Base-by-base conservation (phyloP, 306 rosid genomes). In the Ceratonia siliqua region DNA sequence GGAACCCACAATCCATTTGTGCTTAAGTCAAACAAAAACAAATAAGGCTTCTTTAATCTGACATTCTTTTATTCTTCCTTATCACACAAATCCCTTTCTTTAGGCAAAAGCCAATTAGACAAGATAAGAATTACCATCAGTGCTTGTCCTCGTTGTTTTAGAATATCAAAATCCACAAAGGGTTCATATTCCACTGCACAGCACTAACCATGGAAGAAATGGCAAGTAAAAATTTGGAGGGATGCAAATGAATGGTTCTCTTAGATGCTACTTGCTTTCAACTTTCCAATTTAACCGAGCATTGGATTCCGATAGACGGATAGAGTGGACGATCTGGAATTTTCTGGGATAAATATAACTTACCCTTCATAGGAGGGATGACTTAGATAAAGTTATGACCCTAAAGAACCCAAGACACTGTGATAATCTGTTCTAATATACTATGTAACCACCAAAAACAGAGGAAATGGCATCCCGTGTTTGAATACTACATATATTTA, bases 271-370 rank as follows among this genome's bases (percentile, higher is more conserved):
- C 71, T 76, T 80, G 65, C 82, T 41, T 76, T 80, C 57, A 63
- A 39, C 72, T 73, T 76, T 68, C 25, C 73, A 66, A 53, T 46
- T 53, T 62, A 62, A 61, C n/a, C n/a, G 33, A 83, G 83, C 84
- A 75, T 85, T 61, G 82, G 86, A 85, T 85, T 85, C 86, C 75
- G 18, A 36, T 52, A 28, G 70, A n/a, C n/a, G n/a, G n/a, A n/a
- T n/a, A 75, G 38, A 28, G 75, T 73, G 70, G 74, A 72, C 24
- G 48, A 56, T 79, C 49, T 35, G 70, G 84, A 76, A 68, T 78
- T 57, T 77, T 77, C 62, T 53, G 20, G 57, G 45, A 76, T 81
- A 63, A 53, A 56, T 66, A 50, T 76, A 50, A 76, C 52, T 73
- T 71, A 15, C 57, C 28, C 68, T 36, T 55, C 62, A 30, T 62